These are phyloP conservation scores for Hypsizygus marmoreus DNA, from an alignment of 768 basidiomycete genomes.

Conservation along the genomic window DNA sequence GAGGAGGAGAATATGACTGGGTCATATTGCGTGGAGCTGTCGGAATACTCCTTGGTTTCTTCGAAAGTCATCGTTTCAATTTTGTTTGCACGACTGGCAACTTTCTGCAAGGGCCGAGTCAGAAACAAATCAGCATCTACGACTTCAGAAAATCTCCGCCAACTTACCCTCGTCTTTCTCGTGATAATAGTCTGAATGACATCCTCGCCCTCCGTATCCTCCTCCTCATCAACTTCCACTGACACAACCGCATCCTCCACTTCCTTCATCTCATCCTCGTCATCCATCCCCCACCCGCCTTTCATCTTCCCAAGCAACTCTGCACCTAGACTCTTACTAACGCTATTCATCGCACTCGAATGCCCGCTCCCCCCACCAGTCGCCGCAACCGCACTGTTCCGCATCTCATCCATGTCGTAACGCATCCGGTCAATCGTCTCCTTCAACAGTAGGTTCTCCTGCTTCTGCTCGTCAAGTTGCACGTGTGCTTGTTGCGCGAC, in stretches of 20 bases:
- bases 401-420: slow-evolving; percentile 92
- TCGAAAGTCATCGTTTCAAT: slow-evolving; percentile 53
- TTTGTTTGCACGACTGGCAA: slow-evolving; percentile 60
- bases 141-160: slow-evolving; percentile 1
- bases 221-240: slow-evolving; percentile 44
- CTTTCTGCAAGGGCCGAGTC: slow-evolving; percentile 49
- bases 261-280: slow-evolving; percentile 36
- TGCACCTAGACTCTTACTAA: slow-evolving; percentile 77
- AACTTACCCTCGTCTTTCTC: slow-evolving; percentile 69
- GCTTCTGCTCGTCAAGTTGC: slow-evolving; percentile 89
- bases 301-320: slow-evolving; percentile 69
- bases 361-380: slow-evolving; percentile 43
- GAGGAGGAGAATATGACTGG: slow-evolving; percentile 49
- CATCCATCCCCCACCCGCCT: slow-evolving; percentile 38
- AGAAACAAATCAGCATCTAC: slow-evolving; percentile 10
- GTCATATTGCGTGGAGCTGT: slow-evolving; percentile 73
- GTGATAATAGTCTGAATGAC: slow-evolving; percentile 90
- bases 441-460: slow-evolving; percentile 89
- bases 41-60: slow-evolving; percentile 75
- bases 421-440: slow-evolving; percentile 96
- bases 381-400: slow-evolving; percentile 44
- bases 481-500: slow-evolving; percentile 71
- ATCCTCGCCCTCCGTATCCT: slow-evolving; percentile 68
- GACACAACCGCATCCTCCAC: slow-evolving; percentile 40
- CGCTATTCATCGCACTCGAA: slow-evolving; percentile 53